phyloP scores from a whole-genome alignment of 495 filamentous ascomycete species.

The Penicillium waksmanii region DNA sequence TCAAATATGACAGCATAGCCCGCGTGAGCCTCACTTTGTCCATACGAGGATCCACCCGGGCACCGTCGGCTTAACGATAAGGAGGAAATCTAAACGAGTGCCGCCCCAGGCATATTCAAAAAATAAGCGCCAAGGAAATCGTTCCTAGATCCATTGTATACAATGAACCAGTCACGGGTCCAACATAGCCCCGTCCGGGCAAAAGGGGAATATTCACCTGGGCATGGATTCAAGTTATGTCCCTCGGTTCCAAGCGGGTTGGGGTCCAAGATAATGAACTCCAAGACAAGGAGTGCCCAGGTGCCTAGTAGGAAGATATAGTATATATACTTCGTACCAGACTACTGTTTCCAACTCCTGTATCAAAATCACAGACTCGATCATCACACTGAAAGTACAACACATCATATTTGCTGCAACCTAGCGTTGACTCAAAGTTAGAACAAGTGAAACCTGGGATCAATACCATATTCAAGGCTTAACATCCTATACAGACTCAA shows the following conservation, averaged over 20 bases:
- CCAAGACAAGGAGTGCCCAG: too few species aligned
- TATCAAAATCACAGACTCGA: too few species aligned
- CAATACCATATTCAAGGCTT: neutral
- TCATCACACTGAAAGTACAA: too few species aligned
- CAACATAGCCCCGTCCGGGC: neutral
- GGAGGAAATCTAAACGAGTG: conserved; percentile 1
- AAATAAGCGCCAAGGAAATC: conserved; percentile 1
- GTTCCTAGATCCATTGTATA: neutral
- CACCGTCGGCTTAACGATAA: conserved; percentile 1
- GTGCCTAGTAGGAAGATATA: too few species aligned
- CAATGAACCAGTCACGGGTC: neutral
- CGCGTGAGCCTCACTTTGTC: conserved; percentile 5
- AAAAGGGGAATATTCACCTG: neutral
- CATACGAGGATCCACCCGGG: conserved; percentile 4
- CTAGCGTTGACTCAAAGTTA: neutral
- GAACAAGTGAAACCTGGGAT: neutral
- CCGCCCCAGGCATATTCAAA: neutral
- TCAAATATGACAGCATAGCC: neutral
- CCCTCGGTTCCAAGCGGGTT: too few species aligned
- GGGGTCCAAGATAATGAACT: too few species aligned
- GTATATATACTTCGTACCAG: too few species aligned
- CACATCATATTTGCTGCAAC: neutral
- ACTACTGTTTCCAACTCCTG: too few species aligned
- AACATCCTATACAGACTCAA: conserved; percentile 1
- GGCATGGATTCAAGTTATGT: too few species aligned